Conservation (phyloP, 371 early-diverging fungal species). For the Mortierella sp. region DNA sequence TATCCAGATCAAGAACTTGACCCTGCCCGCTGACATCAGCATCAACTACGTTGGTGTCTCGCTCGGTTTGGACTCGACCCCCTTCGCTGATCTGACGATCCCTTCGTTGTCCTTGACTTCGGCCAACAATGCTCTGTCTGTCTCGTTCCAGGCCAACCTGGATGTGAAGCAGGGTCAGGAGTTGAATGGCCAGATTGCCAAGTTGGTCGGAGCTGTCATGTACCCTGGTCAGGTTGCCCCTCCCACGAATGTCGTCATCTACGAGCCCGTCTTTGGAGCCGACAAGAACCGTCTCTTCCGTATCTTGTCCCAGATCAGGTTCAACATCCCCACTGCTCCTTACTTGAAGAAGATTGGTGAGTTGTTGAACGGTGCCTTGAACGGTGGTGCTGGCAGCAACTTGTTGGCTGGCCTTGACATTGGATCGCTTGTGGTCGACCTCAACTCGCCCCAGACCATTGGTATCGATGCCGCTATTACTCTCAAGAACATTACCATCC, state of each 20-base stretch:
- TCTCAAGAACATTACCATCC: conserved; percentile 40
- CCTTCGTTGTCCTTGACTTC: conserved; percentile 35
- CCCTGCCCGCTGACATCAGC: conserved; percentile 45
- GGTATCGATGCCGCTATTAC: conserved; percentile 42
- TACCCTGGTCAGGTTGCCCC: conserved; percentile 44
- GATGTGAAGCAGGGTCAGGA: conserved; percentile 33
- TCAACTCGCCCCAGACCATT: conserved; percentile 48
- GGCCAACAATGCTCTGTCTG: conserved; percentile 26
- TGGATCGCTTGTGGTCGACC: conserved; percentile 35
- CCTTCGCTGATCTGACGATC: conserved; percentile 31
- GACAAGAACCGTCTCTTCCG: conserved; percentile 46
- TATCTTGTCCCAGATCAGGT: conserved; percentile 40
- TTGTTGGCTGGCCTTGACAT: conserved; percentile 40
- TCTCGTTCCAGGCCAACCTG: conserved; percentile 36
- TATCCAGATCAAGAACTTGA: conserved; percentile 33
- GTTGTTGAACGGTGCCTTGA: conserved; percentile 21
- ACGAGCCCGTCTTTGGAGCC: conserved; percentile 49
- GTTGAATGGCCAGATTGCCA: conserved; percentile 27
- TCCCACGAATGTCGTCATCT: conserved; percentile 42
- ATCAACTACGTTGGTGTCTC: conserved; percentile 49
- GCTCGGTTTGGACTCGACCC: conserved; percentile 37
- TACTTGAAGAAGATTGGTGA: conserved; percentile 32
- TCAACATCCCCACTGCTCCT: conserved; percentile 36
- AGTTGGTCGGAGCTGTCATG: conserved; percentile 36
- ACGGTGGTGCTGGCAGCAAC: conserved; percentile 18